Evolutionary conservation across 148 eudicot species (phyloP).

Genomic region (Chenopodium formosanum): DNA sequence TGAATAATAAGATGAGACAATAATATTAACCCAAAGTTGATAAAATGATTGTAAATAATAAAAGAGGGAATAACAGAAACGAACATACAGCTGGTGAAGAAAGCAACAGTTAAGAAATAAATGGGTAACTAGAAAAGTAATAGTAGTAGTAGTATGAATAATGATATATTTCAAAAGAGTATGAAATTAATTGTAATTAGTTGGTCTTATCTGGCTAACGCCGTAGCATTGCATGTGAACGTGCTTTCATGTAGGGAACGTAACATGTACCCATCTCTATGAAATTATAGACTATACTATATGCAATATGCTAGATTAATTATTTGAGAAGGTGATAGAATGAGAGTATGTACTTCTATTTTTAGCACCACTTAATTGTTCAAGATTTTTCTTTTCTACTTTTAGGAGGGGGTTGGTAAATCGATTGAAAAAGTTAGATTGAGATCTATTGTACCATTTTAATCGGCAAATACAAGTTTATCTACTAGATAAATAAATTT

Average conservation of each 20-base stretch:
- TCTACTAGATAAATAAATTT: too few species aligned
- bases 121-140: neutral
- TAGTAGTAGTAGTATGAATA: too few species aligned
- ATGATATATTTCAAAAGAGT: too few species aligned
- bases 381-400: neutral
- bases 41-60: neutral
- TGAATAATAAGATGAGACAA: neutral
- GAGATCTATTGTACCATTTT: neutral
- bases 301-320: neutral
- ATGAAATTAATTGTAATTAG: conserved; percentile 2
- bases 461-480: too few species aligned
- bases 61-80: neutral
- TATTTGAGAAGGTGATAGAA: neutral
- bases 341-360: neutral
- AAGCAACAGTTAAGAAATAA: conserved; percentile 20
- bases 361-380: neutral
- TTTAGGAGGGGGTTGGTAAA: neutral
- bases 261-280: conserved; percentile 12
- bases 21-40: neutral
- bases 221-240: conserved; percentile 28
- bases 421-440: neutral
- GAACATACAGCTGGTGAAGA: conserved; percentile 10
- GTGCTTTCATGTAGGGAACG: conserved; percentile 22
- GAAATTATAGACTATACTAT: neutral
- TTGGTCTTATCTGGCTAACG: conserved; percentile 18